Base-by-base conservation (phyloP, 305 asterid genomes). In the Plantago coronopus region DNA sequence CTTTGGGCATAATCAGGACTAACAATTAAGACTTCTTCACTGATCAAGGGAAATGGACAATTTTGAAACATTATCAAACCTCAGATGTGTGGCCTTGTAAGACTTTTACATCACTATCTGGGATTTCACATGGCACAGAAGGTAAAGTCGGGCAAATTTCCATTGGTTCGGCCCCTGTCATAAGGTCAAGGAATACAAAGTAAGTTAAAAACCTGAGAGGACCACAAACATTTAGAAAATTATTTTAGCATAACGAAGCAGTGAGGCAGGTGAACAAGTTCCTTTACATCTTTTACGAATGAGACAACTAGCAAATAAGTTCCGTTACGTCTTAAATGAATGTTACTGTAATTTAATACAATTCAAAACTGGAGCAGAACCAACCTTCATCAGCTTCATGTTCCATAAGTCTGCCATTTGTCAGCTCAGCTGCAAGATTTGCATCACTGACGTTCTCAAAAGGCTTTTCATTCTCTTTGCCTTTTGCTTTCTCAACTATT, bases 11-110 rank as follows among this genome's bases (percentile, higher is more conserved):
- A 66, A 67, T 59, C 44, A 69, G 64, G 22, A 51, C 29, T 49
- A 22, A 45, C 48, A 44, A 60, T 46, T 25, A 62, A 18, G 31
- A 43, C 27, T 22, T 45, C 59, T 37, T 14, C 48, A 63, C 45
- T 22, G 31, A 20, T 44, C 5, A 21, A 18, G 57, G 48, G 51
- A 31, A 48, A 69, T 27, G 22, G 49, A 64, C 22, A 66, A 51
- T 23, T 48, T 54, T 27, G 44, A 17, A 42, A 68, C 59, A 64
- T 56, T 69, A 68, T 56, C 74, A 72, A 62, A 91, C 98, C 98
- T 91, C 98, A 49, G 98, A 89, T 58, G 93, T 76, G 79, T 91
- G 97, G 73, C 98, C 98, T 79, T 88, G 91, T 81, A 91, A 71
- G 72, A 83, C 83, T 54, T 79, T 76, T 58, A 84, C 86, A 74